Evolutionary conservation across 148 eudicot species (phyloP), one percentile per base, ranked within the genome.

Genomic region (Polygonum maritimum): DNA sequence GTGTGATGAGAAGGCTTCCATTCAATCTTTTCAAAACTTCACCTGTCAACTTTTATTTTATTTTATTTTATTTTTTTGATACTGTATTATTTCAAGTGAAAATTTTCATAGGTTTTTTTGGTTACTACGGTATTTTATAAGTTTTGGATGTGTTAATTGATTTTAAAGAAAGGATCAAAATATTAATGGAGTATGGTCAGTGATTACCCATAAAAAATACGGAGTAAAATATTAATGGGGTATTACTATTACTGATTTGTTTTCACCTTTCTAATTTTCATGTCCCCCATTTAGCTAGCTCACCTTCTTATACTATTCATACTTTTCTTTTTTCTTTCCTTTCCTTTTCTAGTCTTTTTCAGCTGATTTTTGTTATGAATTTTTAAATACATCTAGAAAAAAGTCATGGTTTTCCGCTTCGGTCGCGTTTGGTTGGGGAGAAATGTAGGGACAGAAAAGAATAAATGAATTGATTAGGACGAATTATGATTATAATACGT

Each of bases 361-460:
- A 65, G 7, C 4, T 13, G 35, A 63, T 13, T 35, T 33, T 13
- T 26, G 31, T 26, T 16, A 65, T 12, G 2, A 15, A 65, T 65
- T 13, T 35, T 35, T 65, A 33, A 35, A 13, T 65, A 11, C 41
- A 33, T 33, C 47, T 44, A 60, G 19, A 60, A 60, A 57, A 60
- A 3, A 60, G 26, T n/a, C 60, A 62, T 62, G 69, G 69, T 62
- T 62, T 62, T 31, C 38, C 15, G 16, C 69, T 62, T 26, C 14
- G 60, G 60, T 54, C 26, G 69, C 31, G 69, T 62, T 62, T 62
- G 69, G 69, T 62, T 62, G 69, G 57, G 31, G 69, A 62, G 69
- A 62, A 31, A 62, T 38, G 69, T 31, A 62, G 38, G 69, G 69
- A 62, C 69, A 62, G 14, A 31, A 62, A 31, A 62, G 69, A 12